Base-by-base conservation (phyloP, 2,329 filamentous ascomycete species). In the Zalaria sp. region DNA sequence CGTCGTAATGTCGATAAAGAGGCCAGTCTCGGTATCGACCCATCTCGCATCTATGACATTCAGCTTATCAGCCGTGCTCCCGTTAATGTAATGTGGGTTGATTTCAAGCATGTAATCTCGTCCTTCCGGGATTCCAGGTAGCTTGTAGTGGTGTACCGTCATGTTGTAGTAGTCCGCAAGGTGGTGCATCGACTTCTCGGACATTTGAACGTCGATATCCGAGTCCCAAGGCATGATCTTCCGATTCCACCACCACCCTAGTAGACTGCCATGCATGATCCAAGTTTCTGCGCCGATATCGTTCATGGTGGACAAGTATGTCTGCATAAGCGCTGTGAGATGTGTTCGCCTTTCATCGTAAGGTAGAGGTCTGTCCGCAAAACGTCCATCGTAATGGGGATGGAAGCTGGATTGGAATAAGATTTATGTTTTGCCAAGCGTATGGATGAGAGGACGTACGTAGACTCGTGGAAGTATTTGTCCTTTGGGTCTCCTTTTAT, bases 231-330 rank as follows among this genome's bases (percentile, higher is more conserved):
- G 74, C 57, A 79, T 66, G 50, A 76, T 69, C 52, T 68, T 67
- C 41, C 68, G 64, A 49, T 76, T 77, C 75, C 75, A 79, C 67
- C 71, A 78, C 74, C 75, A 78, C 31, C 73, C 72, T 10, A 78
- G 59, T 34, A 79, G 57, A 4, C 69, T 71, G 8, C 75, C 74
- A 49, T 79, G 75, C 71, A 77, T 77, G 43, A 79, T 69, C 74
- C 74, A 79, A 5, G 74, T 78, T 48, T 75, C 69, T 3, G 68
- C 67, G 9, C 71, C 68, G 28, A 77, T 65, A 39, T 69, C 63
- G 35, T 65, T 58, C 73, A 77, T 77, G 4, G 71, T 72, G 1
- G 62, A 57, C 3, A 76, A 61, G 49, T 77, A 78, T 2, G 72
- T 69, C 48, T 67, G 68, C 45, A 77, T 63, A 31, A 78, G 59